Evolutionary conservation across 148 eudicot species (phyloP).

Genomic region (Gaultheria prostrata): DNA sequence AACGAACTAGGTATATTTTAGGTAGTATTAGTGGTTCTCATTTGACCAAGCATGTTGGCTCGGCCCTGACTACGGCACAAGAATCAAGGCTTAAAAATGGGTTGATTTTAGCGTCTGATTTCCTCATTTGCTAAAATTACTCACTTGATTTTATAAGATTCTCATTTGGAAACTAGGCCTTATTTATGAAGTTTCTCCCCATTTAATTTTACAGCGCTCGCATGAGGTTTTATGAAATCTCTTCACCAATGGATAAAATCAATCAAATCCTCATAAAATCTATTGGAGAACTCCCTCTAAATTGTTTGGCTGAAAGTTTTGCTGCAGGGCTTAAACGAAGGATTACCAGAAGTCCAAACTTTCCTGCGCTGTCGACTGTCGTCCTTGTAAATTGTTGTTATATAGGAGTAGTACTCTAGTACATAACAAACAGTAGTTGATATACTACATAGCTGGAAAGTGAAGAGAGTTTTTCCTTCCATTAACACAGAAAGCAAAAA

Average conservation of each 20-base stretch:
- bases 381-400: background rate
- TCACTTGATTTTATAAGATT: too few relatives aligned
- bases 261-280: too few relatives aligned
- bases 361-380: background rate
- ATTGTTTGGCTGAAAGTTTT: background rate
- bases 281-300: background rate
- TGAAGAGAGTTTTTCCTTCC: background rate
- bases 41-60: background rate
- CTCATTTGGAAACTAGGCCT: too few relatives aligned
- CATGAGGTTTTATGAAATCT: too few relatives aligned
- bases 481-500: background rate
- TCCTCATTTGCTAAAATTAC: too few relatives aligned
- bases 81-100: background rate
- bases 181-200: too few relatives aligned
- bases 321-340: background rate
- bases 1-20: background rate
- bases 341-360: background rate
- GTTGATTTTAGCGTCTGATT: too few relatives aligned
- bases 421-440: background rate
- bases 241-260: too few relatives aligned
- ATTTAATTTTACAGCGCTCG: too few relatives aligned
- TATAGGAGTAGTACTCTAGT: background rate
- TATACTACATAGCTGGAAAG: background rate
- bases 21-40: background rate
- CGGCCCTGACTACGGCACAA: background rate